Evolutionary conservation across 768 basidiomycete genomes (phyloP).

Genomic region (Suillus weaverae): DNA sequence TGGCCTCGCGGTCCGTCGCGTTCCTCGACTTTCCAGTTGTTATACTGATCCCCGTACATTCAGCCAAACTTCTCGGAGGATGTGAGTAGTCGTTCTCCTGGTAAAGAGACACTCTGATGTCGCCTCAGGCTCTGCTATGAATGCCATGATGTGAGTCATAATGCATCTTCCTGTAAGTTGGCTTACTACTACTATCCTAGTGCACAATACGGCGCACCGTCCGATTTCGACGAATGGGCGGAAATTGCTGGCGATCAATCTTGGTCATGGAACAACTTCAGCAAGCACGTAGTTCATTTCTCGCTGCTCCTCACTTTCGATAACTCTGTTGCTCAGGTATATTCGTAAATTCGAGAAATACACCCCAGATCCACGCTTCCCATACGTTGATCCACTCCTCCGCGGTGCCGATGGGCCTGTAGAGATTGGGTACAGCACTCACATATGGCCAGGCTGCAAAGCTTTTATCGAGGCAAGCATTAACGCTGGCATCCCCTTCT

Average conservation of each 20-base stretch:
- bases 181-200: conserved; percentile 17
- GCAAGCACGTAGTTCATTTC: conserved; percentile 36
- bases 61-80: conserved; percentile 71
- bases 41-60: neutral
- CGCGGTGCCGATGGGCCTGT: conserved; percentile 59
- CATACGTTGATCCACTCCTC: conserved; percentile 44
- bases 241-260: conserved; percentile 49
- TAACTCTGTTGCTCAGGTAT: conserved; percentile 44
- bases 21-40: neutral
- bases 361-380: conserved; percentile 48
- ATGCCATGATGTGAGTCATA: conserved; percentile 48
- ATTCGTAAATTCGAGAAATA: conserved; percentile 69
- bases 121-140: conserved; percentile 56
- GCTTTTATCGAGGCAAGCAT: conserved; percentile 57
- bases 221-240: conserved; percentile 71
- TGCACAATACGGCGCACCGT: conserved; percentile 64
- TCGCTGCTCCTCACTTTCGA: neutral
- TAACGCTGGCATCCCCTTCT: conserved; percentile 51
- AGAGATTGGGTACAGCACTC: conserved; percentile 55
- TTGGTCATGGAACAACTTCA: conserved; percentile 58
- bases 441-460: conserved; percentile 43
- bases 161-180: neutral
- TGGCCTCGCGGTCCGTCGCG: conserved; percentile 63
- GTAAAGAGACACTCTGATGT: neutral
- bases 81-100: conserved; percentile 44